These are phyloP conservation scores for Trichoderma harzianum DNA, from an alignment of 2,329 filamentous ascomycete genomes.

Conservation along the genomic window DNA sequence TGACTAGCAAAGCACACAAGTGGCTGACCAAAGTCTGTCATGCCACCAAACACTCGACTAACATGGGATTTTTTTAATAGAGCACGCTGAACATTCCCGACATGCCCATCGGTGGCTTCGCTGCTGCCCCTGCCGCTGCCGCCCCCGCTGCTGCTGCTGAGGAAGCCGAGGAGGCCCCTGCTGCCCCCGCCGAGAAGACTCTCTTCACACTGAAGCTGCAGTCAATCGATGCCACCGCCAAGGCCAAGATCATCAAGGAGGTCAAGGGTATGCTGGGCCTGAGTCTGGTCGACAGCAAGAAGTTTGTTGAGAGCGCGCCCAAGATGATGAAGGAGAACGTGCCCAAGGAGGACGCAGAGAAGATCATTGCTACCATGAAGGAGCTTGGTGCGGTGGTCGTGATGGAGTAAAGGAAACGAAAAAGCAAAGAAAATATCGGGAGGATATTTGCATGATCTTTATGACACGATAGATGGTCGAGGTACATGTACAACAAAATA, in stretches of 20 bases:
- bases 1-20: slow-evolving; percentile 23
- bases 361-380: slow-evolving; percentile 95
- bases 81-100: slow-evolving; percentile 96
- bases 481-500: slow-evolving; percentile 40
- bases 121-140: slow-evolving; percentile 60
- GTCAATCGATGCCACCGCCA: slow-evolving; percentile 80
- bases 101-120: slow-evolving; percentile 89
- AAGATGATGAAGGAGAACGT: slow-evolving; percentile 99
- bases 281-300: slow-evolving; percentile 98
- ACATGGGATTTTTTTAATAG: slow-evolving; percentile 43
- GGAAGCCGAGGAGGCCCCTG: slow-evolving; percentile 84
- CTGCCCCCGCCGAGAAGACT: slow-evolving; percentile 89
- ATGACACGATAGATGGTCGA: slow-evolving; percentile 33
- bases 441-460: slow-evolving; percentile 18
- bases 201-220: slow-evolving; percentile 95
- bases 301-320: slow-evolving; percentile 97
- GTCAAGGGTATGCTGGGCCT: slow-evolving; percentile 93
- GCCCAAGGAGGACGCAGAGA: slow-evolving; percentile 98
- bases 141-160: slow-evolving; percentile 62
- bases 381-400: slow-evolving; percentile 81
- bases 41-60: neutral
- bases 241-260: slow-evolving; percentile 99
- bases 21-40: neutral
- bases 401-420: slow-evolving; percentile 69
- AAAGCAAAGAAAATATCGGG: neutral